These are phyloP conservation scores for Phytophthora tentaculata DNA, from an alignment of 352 stramenopile species.

Conservation along the genomic window DNA sequence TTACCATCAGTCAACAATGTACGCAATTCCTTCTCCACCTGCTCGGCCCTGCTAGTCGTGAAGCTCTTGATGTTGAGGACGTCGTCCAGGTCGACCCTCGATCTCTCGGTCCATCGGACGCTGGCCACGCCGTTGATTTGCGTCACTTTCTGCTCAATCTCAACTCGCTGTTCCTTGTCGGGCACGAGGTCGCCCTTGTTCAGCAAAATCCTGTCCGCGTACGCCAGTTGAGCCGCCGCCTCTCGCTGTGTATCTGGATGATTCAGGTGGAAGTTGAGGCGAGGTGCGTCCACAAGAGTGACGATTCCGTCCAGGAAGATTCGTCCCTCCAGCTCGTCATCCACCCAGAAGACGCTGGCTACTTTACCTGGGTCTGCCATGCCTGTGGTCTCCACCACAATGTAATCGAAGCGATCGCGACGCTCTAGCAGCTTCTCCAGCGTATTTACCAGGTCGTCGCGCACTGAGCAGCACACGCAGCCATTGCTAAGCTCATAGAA, in stretches of 20 bases:
- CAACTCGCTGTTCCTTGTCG: constrained; percentile 39
- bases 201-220: constrained; percentile 98
- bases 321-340: constrained; percentile 89
- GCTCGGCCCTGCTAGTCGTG: constrained; percentile 62
- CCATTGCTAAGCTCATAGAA: constrained; percentile 98
- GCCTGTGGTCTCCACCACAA: constrained; percentile 95
- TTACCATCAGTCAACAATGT: constrained; percentile 22
- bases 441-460: constrained; percentile 89
- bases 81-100: constrained; percentile 63
- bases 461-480: constrained; percentile 98
- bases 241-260: constrained; percentile 72
- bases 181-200: constrained; percentile 98
- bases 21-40: constrained; percentile 60
- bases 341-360: constrained; percentile 96
- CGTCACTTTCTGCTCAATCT: constrained; percentile 51
- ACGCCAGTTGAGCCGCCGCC: constrained; percentile 96
- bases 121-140: constrained; percentile 76
- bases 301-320: constrained; percentile 96
- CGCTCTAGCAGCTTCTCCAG: constrained; percentile 85
- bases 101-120: constrained; percentile 67
- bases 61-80: constrained; percentile 86
- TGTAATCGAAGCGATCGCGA: constrained; percentile 89
- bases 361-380: constrained; percentile 95
- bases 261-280: constrained; percentile 85
- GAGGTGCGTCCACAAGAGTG: constrained; percentile 96